phyloP scores from a whole-genome alignment of 2,329 filamentous ascomycete species.

The Aspergillus thermomutatus region DNA sequence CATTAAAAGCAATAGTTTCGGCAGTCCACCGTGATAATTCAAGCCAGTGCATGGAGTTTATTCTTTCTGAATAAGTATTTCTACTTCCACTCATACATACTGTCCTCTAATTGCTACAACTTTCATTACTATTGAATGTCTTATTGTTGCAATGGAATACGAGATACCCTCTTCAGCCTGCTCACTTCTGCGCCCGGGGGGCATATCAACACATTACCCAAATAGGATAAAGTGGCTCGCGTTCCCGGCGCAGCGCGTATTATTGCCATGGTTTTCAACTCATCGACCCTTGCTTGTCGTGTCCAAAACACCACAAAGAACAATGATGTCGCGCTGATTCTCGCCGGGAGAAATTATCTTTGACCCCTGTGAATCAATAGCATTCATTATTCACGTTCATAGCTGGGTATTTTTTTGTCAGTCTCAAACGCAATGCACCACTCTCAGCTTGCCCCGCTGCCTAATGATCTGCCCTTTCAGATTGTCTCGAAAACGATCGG shows the following conservation, averaged over 20 bases:
- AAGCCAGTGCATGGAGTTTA: background rate
- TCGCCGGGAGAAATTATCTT: background rate
- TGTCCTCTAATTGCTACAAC: background rate
- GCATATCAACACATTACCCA: conserved; percentile 29
- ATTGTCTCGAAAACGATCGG: conserved; percentile 96
- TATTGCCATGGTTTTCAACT: conserved; percentile 5
- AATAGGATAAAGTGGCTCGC: conserved; percentile 39
- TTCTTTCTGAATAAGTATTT: background rate
- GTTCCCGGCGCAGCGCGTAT: conserved; percentile 21
- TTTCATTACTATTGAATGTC: background rate
- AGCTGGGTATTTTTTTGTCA: conserved; percentile 7
- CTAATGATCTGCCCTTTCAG: conserved; percentile 80
- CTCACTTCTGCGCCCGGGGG: conserved; percentile 1
- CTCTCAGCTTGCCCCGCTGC: conserved; percentile 86
- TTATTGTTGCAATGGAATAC: background rate
- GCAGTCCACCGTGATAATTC: background rate
- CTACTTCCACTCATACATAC: background rate
- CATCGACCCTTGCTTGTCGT: conserved; percentile 18
- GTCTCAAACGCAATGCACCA: conserved; percentile 52
- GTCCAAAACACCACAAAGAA: conserved; percentile 6
- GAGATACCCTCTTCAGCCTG: background rate
- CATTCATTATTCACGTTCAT: background rate
- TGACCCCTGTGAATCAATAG: background rate
- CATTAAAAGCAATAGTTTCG: background rate
- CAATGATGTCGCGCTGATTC: background rate